Percentiles rank a stretch among this genome's conserved stretches.
Conservation (phyloP, 768 basidiomycete species). For the Suillus placidus region DNA sequence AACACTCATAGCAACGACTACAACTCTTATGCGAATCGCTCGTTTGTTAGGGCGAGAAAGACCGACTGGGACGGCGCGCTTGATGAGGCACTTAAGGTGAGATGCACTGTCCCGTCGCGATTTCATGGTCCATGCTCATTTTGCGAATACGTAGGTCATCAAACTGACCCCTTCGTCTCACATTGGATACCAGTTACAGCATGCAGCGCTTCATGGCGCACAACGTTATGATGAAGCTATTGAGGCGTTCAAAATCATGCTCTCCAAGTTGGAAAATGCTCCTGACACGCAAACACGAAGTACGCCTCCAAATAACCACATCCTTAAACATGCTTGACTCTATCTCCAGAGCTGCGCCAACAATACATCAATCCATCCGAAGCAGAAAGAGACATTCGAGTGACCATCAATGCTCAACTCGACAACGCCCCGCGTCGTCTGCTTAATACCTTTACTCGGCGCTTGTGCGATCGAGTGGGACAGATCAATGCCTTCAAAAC, state of each 20-base stretch:
- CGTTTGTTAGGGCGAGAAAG: neutral
- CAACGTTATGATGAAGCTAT: neutral
- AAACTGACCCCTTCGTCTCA: neutral
- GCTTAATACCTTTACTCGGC: neutral
- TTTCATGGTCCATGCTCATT: neutral
- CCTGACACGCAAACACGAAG: neutral
- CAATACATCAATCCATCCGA: neutral
- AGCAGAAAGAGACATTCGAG: neutral
- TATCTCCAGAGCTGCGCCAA: neutral
- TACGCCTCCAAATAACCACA: neutral
- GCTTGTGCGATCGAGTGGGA: neutral
- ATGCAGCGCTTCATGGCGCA: neutral
- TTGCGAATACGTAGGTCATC: neutral
- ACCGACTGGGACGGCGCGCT: neutral
- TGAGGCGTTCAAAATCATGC: neutral
- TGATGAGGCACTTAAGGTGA: neutral
- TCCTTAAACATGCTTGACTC: neutral
- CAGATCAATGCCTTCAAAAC: neutral
- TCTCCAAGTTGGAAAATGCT: neutral
- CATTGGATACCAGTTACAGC: neutral
- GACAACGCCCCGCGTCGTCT: neutral
- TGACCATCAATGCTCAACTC: neutral
- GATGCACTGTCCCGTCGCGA: neutral
- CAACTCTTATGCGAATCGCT: neutral
- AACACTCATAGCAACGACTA: neutral